Conservation (phyloP, 1,284 basidiomycete species). For the Trichosporon coremiiforme region DNA sequence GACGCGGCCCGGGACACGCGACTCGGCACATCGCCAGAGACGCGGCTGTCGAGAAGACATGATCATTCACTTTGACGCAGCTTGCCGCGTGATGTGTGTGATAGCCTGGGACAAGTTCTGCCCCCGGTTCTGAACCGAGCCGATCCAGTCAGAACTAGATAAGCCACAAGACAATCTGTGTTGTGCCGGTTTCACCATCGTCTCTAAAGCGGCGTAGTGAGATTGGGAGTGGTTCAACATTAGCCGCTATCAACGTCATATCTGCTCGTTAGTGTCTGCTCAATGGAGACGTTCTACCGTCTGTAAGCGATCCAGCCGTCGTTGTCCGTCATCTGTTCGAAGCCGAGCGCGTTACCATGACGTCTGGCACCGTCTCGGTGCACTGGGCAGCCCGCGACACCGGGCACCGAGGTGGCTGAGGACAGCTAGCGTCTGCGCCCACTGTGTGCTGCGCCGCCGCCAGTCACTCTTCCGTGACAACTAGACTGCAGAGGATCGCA, state of each 20-base stretch:
- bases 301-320: neutral
- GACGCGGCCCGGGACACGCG: neutral
- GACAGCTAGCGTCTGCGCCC: neutral
- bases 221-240: neutral
- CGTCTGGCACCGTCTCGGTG: neutral
- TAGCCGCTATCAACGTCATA: conserved; percentile 1
- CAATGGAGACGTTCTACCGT: neutral
- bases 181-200: neutral
- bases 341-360: neutral
- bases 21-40: neutral
- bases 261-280: neutral
- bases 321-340: neutral
- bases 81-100: neutral
- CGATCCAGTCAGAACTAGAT: conserved; percentile 1
- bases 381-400: neutral
- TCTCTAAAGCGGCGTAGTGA: neutral
- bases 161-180: conserved; percentile 2
- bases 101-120: neutral
- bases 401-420: neutral
- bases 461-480: neutral
- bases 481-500: neutral
- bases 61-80: neutral
- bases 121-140: neutral
- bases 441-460: neutral
- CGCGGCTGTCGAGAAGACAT: neutral